A percentile compares a stretch with the other conserved stretches of the same genome.
Evolutionary conservation across 495 filamentous ascomycete genomes (phyloP).

Genomic region (Xylona heveae): DNA sequence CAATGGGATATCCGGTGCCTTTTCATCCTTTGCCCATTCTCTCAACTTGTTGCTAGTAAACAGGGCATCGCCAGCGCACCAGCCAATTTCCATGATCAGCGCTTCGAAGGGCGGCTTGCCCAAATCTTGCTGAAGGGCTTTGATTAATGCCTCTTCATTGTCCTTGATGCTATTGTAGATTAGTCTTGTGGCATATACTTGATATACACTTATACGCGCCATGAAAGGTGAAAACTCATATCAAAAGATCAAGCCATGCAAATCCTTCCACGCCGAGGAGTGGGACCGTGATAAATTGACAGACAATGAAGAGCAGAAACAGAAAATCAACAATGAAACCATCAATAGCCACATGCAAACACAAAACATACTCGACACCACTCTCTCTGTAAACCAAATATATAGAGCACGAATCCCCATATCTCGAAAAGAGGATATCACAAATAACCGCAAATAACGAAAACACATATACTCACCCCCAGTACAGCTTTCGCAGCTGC

Average conservation of each 20-base stretch:
- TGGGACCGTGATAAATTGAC: neutral
- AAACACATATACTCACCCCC: conserved; percentile 34
- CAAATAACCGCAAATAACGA: conserved; percentile 1
- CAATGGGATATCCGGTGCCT: conserved; percentile 43
- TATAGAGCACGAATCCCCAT: too few relatives aligned
- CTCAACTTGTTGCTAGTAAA: conserved; percentile 52
- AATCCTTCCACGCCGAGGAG: too few relatives aligned
- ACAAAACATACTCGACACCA: too few relatives aligned
- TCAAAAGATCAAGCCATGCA: too few relatives aligned
- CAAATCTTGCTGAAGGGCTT: conserved; percentile 55
- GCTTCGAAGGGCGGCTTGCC: conserved; percentile 52
- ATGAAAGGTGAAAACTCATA: too few relatives aligned
- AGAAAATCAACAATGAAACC: neutral
- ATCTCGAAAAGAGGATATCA: neutral
- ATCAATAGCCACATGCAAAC: conserved; percentile 1
- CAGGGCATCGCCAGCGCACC: conserved; percentile 58
- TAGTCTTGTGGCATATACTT: conserved; percentile 1
- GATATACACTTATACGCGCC: too few relatives aligned
- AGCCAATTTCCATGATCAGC: conserved; percentile 45
- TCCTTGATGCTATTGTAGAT: conserved; percentile 36
- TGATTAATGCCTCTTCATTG: conserved; percentile 41
- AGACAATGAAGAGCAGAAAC: neutral
- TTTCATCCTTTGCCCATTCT: conserved; percentile 67
- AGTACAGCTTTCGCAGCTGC: conserved; percentile 86
- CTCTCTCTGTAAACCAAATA: too few relatives aligned